Evolutionary conservation across 441 rosid species (phyloP).

Genomic region (Aleurites moluccanus): DNA sequence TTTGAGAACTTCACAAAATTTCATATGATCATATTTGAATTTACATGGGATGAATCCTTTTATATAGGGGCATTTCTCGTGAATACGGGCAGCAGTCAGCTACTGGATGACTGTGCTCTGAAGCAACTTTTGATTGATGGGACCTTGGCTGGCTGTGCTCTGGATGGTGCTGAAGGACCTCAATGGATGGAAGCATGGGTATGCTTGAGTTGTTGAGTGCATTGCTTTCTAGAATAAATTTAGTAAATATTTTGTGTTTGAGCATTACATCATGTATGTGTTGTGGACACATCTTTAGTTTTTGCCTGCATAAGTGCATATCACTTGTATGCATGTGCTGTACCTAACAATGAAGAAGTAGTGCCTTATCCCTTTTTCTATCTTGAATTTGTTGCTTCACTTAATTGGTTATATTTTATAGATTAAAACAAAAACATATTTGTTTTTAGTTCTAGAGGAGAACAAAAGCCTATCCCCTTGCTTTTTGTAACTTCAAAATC

Average conservation of each 20-base stretch:
- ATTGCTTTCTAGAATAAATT: neutral
- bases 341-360: neutral
- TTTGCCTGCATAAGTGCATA: neutral
- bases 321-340: neutral
- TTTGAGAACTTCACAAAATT: neutral
- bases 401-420: neutral
- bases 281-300: neutral
- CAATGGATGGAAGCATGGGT: constrained; percentile 99
- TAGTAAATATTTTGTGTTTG: neutral
- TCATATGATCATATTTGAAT: constrained; percentile 12
- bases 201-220: constrained; percentile 25
- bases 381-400: neutral
- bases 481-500: too few relatives aligned
- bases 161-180: constrained; percentile 99
- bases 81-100: constrained; percentile 93
- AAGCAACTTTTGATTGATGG: constrained; percentile 96
- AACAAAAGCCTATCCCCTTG: neutral
- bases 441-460: neutral
- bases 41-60: constrained; percentile 9
- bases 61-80: constrained; percentile 90
- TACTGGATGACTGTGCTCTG: constrained; percentile 89
- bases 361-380: neutral
- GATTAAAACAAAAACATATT: neutral
- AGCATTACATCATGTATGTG: neutral
- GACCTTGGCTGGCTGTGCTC: constrained; percentile 90